Evolutionary conservation across 108 stramenopile species (phyloP).

Genomic region (Nitzschia palea): DNA sequence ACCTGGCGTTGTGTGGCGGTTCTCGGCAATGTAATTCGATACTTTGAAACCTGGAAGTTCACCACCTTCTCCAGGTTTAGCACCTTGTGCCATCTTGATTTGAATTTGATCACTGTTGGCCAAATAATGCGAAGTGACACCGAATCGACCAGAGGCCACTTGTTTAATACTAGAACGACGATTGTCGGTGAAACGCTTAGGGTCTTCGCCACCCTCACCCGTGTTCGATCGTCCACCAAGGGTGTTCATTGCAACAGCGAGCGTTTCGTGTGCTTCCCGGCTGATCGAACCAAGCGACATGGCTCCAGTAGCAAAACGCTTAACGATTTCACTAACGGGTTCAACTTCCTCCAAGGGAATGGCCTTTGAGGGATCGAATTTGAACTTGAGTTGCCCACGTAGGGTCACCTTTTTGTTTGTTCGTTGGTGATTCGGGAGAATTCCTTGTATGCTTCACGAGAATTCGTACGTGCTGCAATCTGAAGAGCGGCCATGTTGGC

Average conservation of each 20-base stretch:
- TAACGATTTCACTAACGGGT: conserved; percentile 86
- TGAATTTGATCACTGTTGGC: conserved; percentile 97
- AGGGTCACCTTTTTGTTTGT: conserved; percentile 89
- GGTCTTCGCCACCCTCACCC: conserved; percentile 96
- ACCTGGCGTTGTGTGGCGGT: conserved; percentile 92
- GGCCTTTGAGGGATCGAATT: conserved; percentile 80
- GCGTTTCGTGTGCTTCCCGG: conserved; percentile 92
- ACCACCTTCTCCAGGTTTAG: conserved; percentile 97
- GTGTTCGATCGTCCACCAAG: conserved; percentile 93
- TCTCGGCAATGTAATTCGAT: conserved; percentile 90
- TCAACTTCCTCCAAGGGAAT: conserved; percentile 92
- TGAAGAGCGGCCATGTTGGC: conserved; percentile 91
- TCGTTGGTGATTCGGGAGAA: conserved; percentile 87
- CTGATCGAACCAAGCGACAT: conserved; percentile 96
- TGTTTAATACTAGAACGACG: conserved; percentile 92
- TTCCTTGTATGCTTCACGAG: conserved; percentile 93
- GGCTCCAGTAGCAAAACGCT: conserved; percentile 94
- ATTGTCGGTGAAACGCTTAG: conserved; percentile 85
- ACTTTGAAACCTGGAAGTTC: conserved; percentile 96
- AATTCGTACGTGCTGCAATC: conserved; percentile 90
- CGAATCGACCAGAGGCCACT: conserved; percentile 94
- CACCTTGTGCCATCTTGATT: conserved; percentile 98
- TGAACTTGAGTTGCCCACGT: conserved; percentile 92
- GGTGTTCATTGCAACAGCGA: conserved; percentile 92
- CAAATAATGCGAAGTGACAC: conserved; percentile 95